A percentile compares a stretch with the other conserved stretches of the same genome.
Conservation (phyloP, 305 asterid genomes). For the Solanum hybrid region DNA sequence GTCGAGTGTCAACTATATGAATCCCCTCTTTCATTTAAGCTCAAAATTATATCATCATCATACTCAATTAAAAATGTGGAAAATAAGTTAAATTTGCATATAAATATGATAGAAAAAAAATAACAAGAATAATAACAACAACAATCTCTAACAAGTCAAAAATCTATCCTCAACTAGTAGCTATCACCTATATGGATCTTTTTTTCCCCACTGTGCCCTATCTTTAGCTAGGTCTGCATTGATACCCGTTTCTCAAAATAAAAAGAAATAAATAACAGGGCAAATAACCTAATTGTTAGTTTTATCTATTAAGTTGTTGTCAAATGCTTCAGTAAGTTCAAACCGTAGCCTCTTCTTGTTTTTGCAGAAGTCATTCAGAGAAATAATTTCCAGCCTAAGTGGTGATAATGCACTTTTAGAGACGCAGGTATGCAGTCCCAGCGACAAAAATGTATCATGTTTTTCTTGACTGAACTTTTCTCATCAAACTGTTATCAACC, state of each 20-base stretch:
- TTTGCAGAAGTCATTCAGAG: conserved; percentile 21
- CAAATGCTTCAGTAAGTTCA: neutral
- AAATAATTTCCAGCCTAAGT: conserved; percentile 16
- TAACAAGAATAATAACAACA: neutral
- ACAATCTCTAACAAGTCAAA: neutral
- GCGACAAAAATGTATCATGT: neutral
- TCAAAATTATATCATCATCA: neutral
- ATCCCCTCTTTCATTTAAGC: neutral
- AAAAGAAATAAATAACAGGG: neutral
- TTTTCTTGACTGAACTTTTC: neutral
- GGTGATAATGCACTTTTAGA: conserved; percentile 20
- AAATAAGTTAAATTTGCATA: neutral
- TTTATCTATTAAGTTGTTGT: neutral
- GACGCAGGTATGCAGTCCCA: conserved; percentile 18
- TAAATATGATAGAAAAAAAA: neutral
- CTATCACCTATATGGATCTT: neutral
- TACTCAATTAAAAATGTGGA: neutral
- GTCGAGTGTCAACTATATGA: neutral
- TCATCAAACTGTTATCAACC: neutral
- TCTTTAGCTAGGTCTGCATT: neutral
- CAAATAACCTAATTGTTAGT: neutral
- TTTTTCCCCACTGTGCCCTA: neutral
- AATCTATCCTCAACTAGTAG: neutral
- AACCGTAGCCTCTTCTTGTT: neutral
- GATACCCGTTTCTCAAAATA: neutral